Evolutionary conservation across 2,329 filamentous ascomycete genomes (phyloP), one percentile per base, ranked within the genome.

Genomic region (Amauroascus niger): DNA sequence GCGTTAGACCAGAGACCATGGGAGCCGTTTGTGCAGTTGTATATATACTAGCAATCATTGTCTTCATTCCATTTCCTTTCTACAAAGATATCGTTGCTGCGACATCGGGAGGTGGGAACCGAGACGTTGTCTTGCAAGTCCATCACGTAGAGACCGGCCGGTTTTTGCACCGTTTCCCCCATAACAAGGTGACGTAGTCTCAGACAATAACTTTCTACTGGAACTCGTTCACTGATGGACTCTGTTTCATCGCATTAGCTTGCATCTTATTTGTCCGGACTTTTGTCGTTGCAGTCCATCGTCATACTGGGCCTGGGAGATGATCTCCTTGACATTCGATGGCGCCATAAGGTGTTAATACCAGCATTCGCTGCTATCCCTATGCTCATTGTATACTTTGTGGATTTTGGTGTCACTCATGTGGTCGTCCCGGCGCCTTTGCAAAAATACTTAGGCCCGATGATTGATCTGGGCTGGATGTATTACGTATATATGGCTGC

Each of bases 401-500:
- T 97, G 69, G 91, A 97, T 72, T 98, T 97, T 69, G 91, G 89
- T 59, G 91, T 98, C 58, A 98, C 93, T 11, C 88, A 90, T 54
- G 87, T 98, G 65, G 89, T 97, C 39, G 84, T 98, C 6, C 93
- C 93, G 5, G 80, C 88, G 28, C 86, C 87, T 48, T 79, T 98
- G 16, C 86, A 90, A 65, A 82, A 82, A 14, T 94, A 93, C 65
- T 76, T 96, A 7, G 90, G 90, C 30, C 81, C 88, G 61, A 79
- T 96, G 47, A 78, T 97, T 67, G 83, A 97, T 67, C 80, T 97
- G 6, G 86, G 85, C 30, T 71, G 80, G 67, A 74, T 88, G 54
- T 98, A 98, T 79, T 98, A 98, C 73, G 74, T 84, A 65, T 98
- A 97, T 77, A 98, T 98, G 93, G 88, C 88, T 50, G 85, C 87